Base-by-base conservation (phyloP, 768 basidiomycete genomes). In the Nevesoporus exiguus region DNA sequence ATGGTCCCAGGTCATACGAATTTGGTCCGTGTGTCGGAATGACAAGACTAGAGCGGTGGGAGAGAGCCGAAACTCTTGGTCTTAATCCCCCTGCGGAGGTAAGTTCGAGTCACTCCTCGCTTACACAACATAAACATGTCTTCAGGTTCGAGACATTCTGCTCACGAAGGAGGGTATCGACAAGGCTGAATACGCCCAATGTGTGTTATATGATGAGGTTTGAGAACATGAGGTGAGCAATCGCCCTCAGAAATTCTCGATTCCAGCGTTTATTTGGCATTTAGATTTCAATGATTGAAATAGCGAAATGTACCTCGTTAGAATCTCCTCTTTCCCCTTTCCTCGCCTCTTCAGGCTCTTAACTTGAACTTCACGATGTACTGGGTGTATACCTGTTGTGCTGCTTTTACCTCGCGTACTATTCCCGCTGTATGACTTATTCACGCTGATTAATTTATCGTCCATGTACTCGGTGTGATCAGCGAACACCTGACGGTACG, bases 1-100 rank as follows among this genome's bases (percentile, higher is more conserved):
- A 11, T 49, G n/a, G 21, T 14, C 24, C 9, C 45, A 90, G 88
- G 66, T 81, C 84, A 2, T 87, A 86, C 52, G 83, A 90, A 59
- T 94, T 84, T 64, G 92, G 91, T 0, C 91, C 90, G 3, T 90
- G 86, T 59, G 73, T 86, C 21, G 88, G 90, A 0, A 78, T 91
- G 50, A 80, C 84, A n/a, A 83, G 94, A 27, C 71, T 96, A 14
- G 84, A 94, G 57, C 77, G 95, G 36, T 98, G 93, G 92, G 82
- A 94, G 64, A 78, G 94, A 46, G 95, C 95, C 0, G 68, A 84
- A 25, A 77, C 78, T 10, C 75, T 95, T 42, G 92, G 92, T 2
- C 73, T 97, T 19, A 77, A 85, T 44, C 95, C 94, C 14, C 93
- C 93, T 3, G 57, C 65, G 15, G 90, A 93, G 77, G 93, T 88